A percentile compares a stretch with the other conserved stretches of the same genome.
These are phyloP conservation scores for Durusdinium trenchii DNA, from an alignment of 73 alveolate species.

Conservation along the genomic window DNA sequence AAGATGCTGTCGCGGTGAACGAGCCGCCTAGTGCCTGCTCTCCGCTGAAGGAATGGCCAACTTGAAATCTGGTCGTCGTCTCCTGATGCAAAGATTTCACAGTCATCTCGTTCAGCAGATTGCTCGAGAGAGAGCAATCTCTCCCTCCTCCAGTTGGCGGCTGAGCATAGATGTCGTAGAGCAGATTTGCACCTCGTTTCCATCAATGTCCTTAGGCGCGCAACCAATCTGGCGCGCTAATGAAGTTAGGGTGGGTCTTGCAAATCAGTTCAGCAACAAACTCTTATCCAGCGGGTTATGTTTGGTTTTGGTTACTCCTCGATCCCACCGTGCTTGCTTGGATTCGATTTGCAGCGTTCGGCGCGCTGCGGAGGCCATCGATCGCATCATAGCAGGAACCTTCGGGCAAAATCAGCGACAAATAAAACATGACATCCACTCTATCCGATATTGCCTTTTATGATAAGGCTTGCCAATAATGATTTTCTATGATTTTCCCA, in stretches of 20 bases:
- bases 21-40: constrained; percentile 80
- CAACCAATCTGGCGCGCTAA: neutral
- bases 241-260: neutral
- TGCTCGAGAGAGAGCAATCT: neutral
- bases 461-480: no score
- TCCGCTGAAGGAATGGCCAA: constrained; percentile 68
- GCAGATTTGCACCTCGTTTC: constrained; percentile 57
- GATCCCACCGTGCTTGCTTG: neutral
- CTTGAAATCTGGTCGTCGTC: constrained; percentile 80
- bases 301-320: neutral
- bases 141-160: constrained; percentile 59
- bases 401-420: neutral
- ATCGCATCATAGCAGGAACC: constrained; percentile 85
- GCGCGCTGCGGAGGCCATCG: constrained; percentile 90
- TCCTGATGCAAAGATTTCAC: neutral
- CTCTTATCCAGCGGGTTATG: neutral
- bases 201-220: constrained; percentile 60
- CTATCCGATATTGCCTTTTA: no score
- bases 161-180: constrained; percentile 82
- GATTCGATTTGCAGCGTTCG: constrained; percentile 68
- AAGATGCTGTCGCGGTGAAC: constrained; percentile 48
- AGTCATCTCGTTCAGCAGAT: neutral
- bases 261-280: neutral
- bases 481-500: no score
- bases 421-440: no score